Evolutionary conservation across 148 eudicot species (phyloP), one percentile per base, ranked within the genome.

Genomic region (Bassia scoparia): DNA sequence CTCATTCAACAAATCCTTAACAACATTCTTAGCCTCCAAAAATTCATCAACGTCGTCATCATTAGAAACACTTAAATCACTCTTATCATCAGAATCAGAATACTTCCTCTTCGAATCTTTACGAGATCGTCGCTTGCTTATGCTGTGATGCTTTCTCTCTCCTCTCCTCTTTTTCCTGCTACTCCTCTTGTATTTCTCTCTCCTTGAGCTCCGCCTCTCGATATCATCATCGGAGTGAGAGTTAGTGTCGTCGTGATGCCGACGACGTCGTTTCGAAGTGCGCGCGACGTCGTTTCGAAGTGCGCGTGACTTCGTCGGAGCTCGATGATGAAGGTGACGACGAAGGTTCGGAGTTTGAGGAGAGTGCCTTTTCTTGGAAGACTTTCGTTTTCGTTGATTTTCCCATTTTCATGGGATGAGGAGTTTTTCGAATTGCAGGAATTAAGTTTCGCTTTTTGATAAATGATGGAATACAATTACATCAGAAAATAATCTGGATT

Each of bases 1-100:
- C 74, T 91, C 88, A 66, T 79, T 63, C 49, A 89, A 58, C 46
- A 94, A 67, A 78, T 49, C 79, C 76, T 79, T 82, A 77, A 82
- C 84, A 26, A 89, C 89, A 34, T 62, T 73, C 71, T 78, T 82
- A 0, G 77, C 65, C 60, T 84, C 80, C 8, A 80, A 78, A 75
- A n/a, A 81, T 6, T 70, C 78, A 44, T 68, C 67, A 26, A 34
- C 80, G 1, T 72, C 74, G 17, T 64, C 75, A 46, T 58, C 71
- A 29, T 46, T 78, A 2, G 73, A 75, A 9, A 64, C 69, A 14
- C 37, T 83, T 18, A 72, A 79, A 15, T 72, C 87, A n/a, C 76
- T 79, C 3, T 78, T 85, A 17, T 84, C 80, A 62, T 78, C 86
- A 0, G 81, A 75, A 62, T 71, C 86, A 13, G 83, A 79, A 7